A percentile compares a stretch with the other conserved stretches of the same genome.
These are phyloP conservation scores for Austroboletus eburneus DNA, from an alignment of 768 basidiomycete species.

Conservation along the genomic window DNA sequence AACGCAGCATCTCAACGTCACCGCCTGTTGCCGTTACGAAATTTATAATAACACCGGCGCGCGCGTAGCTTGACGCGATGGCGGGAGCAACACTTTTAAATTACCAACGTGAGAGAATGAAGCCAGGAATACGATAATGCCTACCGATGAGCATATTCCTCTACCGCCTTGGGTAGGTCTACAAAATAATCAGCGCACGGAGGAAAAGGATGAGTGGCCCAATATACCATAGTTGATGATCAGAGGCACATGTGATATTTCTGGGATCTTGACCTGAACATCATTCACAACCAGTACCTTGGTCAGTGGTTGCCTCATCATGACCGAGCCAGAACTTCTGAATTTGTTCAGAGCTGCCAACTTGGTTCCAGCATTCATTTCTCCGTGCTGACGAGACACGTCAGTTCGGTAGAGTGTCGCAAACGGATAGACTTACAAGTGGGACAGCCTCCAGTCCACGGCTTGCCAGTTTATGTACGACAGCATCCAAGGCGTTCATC, in stretches of 20 bases:
- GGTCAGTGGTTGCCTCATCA: slow-evolving; percentile 61
- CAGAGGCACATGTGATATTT: slow-evolving; percentile 85
- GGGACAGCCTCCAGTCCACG: slow-evolving; percentile 86
- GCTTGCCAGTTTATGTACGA: slow-evolving; percentile 85
- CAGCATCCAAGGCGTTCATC: slow-evolving; percentile 80
- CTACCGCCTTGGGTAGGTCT: slow-evolving; percentile 93
- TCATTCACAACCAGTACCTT: slow-evolving; percentile 92
- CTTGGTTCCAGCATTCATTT: slow-evolving; percentile 84
- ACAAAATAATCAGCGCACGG: slow-evolving; percentile 8
- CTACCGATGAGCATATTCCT: slow-evolving; percentile 95
- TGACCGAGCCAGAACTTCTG: slow-evolving; percentile 48
- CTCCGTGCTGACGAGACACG: slow-evolving; percentile 62
- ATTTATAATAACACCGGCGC: slow-evolving; percentile 91
- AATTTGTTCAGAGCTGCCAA: slow-evolving; percentile 83
- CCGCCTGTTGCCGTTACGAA: slow-evolving; percentile 97
- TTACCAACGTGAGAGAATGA: slow-evolving; percentile 6
- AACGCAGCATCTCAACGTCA: slow-evolving; percentile 97
- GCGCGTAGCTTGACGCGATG: slow-evolving; percentile 75
- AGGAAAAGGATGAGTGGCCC: neutral
- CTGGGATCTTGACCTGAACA: slow-evolving; percentile 85
- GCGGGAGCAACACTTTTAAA: slow-evolving; percentile 72
- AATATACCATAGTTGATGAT: slow-evolving; percentile 88
- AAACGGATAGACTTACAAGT: slow-evolving; percentile 53
- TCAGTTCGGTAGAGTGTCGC: slow-evolving; percentile 6
- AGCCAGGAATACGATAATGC: slow-evolving; percentile 7